Base-by-base conservation (phyloP, 2,329 filamentous ascomycete genomes). In the Rhynchosporium secalis region DNA sequence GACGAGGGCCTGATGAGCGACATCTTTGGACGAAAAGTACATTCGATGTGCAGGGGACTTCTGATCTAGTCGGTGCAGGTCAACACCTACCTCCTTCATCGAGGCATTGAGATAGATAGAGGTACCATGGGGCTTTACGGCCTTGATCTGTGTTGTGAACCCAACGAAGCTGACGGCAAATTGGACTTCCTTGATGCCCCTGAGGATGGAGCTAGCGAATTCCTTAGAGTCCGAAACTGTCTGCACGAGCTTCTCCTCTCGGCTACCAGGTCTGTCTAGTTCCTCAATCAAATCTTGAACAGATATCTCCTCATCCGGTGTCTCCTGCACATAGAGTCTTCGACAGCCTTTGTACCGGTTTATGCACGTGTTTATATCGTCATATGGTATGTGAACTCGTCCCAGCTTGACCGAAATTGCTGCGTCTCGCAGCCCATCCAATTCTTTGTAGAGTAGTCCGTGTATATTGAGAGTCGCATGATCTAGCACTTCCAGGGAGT, bases 61-160 rank as follows among this genome's bases (percentile, higher is more conserved):
- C 47, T 91, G 89, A 74, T 99, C 94, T 60, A 99, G 83, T 28
- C 94, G 87, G 73, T 98, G 89, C 46, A 99, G 80, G 73, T 99
- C 95, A 73, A 99, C 84, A 64, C 94, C 94, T 47, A 99, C 86
- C 74, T 99, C 96, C 75, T 99, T 98, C 84, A 96, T 96, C 6
- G 94, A 92, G 49, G 93, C 84, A 72, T 94, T 96, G 64, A 97
- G 81, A 63, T 90, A 86, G 7, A 96, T 83, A 3, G 91, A 88
- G n/a, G 83, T 81, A 33, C 88, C 86, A 3, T 82, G 81, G 3
- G 88, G 82, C 65, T 87, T 85, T 62, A 91, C 80, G 1, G 86
- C 82, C 45, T 88, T 82, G 12, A 97, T 83, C 70, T 87, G 88
- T 75, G 92, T 95, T 28, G 91, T 93, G 63, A 99, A 78, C 20